phyloP scores from a whole-genome alignment of 2,329 filamentous ascomycete species.

The Tricladium varicosporioides region DNA sequence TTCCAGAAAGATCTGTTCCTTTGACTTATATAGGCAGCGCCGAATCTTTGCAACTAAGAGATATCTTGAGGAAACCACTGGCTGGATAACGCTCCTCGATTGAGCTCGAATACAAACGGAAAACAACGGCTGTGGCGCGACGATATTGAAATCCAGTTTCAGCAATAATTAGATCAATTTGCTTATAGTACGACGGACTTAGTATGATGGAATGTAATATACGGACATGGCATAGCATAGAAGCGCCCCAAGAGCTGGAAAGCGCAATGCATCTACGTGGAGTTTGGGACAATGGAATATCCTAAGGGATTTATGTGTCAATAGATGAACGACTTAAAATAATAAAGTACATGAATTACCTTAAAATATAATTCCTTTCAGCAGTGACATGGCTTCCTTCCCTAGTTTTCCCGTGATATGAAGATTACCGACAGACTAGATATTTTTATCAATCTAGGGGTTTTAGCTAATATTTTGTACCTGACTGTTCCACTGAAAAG shows the following conservation, averaged over 20 bases:
- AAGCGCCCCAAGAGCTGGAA: conserved; percentile 33
- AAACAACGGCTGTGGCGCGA: background rate
- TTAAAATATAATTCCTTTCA: background rate
- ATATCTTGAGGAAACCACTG: background rate
- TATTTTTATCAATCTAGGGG: no score
- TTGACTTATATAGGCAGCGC: background rate
- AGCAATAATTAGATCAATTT: conserved; percentile 2
- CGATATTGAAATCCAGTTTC: background rate
- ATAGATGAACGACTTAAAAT: background rate
- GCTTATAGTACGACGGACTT: background rate
- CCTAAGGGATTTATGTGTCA: conserved; percentile 2
- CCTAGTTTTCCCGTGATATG: no score
- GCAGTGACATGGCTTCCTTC: background rate
- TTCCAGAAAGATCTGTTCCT: background rate
- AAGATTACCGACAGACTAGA: no score
- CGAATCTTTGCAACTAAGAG: background rate
- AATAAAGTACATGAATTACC: background rate
- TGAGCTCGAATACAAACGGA: background rate
- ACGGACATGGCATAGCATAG: conserved; percentile 9
- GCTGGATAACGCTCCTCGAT: background rate
- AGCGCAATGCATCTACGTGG: conserved; percentile 22
- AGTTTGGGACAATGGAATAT: conserved; percentile 1
- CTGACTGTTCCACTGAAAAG: no score
- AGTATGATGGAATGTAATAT: background rate
- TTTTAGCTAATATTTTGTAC: no score